Percentiles rank a stretch among this genome's conserved stretches.
phyloP scores from a whole-genome alignment of 495 filamentous ascomycete species.

The Neurospora sp. region DNA sequence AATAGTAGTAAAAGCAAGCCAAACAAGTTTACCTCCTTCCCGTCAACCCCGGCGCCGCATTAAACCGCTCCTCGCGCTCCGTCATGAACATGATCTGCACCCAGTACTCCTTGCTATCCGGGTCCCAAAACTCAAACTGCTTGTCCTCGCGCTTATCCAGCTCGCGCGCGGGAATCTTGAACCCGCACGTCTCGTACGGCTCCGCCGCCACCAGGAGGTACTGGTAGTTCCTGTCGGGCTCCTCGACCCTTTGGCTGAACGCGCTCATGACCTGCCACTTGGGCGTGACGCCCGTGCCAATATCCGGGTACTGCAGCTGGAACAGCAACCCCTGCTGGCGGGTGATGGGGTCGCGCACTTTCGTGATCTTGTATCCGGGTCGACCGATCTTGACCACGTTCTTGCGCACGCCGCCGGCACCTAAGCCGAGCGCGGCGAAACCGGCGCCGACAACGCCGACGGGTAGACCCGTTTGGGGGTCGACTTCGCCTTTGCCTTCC shows the following conservation, averaged over 20 bases:
- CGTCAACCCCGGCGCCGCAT: slow-evolving; percentile 80
- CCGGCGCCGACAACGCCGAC: slow-evolving; percentile 68
- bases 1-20: neutral
- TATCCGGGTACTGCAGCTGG: slow-evolving; percentile 93
- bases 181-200: slow-evolving; percentile 93
- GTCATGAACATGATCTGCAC: slow-evolving; percentile 99
- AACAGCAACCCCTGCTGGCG: slow-evolving; percentile 84
- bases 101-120: slow-evolving; percentile 96
- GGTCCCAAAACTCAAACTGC: slow-evolving; percentile 93
- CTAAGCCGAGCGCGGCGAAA: slow-evolving; percentile 31
- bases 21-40: slow-evolving; percentile 24
- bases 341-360: slow-evolving; percentile 82
- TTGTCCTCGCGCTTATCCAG: slow-evolving; percentile 78
- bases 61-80: slow-evolving; percentile 92
- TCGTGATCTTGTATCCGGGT: slow-evolving; percentile 97
- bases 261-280: slow-evolving; percentile 95
- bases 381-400: slow-evolving; percentile 96
- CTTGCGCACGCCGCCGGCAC: slow-evolving; percentile 49
- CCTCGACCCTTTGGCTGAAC: slow-evolving; percentile 91
- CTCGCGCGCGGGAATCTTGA: slow-evolving; percentile 93
- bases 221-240: slow-evolving; percentile 87
- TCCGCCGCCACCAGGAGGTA: slow-evolving; percentile 93
- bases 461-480: slow-evolving; percentile 63
- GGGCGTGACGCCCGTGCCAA: slow-evolving; percentile 62
- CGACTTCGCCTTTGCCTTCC: slow-evolving; percentile 61